phyloP scores from a whole-genome alignment of 768 basidiomycete genomes.

The Pulveroboletus sp. region DNA sequence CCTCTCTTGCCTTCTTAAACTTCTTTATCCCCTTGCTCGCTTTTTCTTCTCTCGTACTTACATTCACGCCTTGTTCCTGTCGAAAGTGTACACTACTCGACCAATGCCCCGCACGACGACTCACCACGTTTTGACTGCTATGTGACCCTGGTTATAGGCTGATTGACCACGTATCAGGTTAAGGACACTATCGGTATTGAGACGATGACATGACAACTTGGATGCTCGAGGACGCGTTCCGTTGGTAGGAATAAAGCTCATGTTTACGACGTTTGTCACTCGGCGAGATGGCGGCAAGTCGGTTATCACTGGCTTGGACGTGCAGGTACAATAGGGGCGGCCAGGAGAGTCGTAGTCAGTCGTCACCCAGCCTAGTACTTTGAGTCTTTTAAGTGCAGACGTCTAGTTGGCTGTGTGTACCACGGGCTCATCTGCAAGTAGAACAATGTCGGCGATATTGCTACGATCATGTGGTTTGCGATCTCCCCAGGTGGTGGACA shows the following conservation, averaged over 20 bases:
- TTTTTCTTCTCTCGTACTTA: slow-evolving; percentile 23
- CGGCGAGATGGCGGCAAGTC: not conserved
- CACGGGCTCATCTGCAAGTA: no score
- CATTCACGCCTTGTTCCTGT: slow-evolving; percentile 23
- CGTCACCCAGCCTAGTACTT: no score
- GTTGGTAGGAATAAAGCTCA: no score
- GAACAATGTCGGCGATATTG: no score
- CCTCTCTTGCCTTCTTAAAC: slow-evolving; percentile 12
- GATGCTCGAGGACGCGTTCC: slow-evolving; percentile 10
- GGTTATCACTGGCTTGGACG: not conserved
- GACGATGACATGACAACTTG: slow-evolving; percentile 20
- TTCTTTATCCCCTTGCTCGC: slow-evolving; percentile 14
- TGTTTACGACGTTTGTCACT: not conserved
- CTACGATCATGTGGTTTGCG: no score
- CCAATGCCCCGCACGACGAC: slow-evolving; percentile 18
- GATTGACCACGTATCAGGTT: slow-evolving; percentile 10
- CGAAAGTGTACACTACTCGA: slow-evolving; percentile 33
- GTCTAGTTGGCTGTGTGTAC: no score
- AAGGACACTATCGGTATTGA: slow-evolving; percentile 12
- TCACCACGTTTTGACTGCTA: slow-evolving; percentile 21
- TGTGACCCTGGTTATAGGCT: slow-evolving; percentile 19
- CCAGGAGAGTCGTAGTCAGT: no score
- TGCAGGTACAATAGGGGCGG: no score
- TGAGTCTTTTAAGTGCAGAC: no score
- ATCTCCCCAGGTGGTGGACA: no score